A percentile compares a stretch with the other conserved stretches of the same genome.
phyloP scores from a whole-genome alignment of 1,139 yeast species.

The Zygosaccharomyces sapae region DNA sequence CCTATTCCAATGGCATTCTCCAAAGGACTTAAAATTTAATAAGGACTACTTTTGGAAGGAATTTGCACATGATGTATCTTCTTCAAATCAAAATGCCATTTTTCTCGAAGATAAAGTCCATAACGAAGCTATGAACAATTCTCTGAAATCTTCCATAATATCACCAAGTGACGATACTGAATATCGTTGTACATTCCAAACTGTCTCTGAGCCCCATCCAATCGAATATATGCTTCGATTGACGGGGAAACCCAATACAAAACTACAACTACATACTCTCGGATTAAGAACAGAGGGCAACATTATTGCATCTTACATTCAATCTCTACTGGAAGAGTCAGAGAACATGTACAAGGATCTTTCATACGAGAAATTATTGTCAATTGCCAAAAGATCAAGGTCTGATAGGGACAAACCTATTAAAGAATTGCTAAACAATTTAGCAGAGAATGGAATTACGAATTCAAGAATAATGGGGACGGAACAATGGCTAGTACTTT shows the following conservation, averaged over 20 bases:
- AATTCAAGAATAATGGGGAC: conserved; percentile 14
- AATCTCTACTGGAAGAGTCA: conserved; percentile 26
- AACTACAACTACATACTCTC: conserved; percentile 8
- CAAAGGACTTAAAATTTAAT: not conserved
- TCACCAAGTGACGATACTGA: conserved; percentile 3
- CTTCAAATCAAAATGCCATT: conserved; percentile 1
- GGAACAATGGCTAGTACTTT: conserved; percentile 20
- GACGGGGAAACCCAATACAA: conserved; percentile 1
- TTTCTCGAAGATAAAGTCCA: conserved; percentile 12
- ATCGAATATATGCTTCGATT: conserved; percentile 9
- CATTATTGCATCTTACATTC: conserved; percentile 14
- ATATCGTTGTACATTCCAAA: conserved; percentile 15
- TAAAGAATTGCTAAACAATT: conserved; percentile 13
- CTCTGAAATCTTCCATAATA: conserved; percentile 5
- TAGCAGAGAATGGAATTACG: conserved; percentile 18
- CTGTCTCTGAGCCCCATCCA: conserved; percentile 7
- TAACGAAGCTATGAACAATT: conserved; percentile 7
- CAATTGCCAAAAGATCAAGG: conserved; percentile 21
- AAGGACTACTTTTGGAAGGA: conserved; percentile 11
- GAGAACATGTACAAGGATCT: conserved; percentile 21
- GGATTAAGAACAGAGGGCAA: conserved; percentile 9
- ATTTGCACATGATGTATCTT: conserved; percentile 5
- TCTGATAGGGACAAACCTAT: conserved; percentile 8
- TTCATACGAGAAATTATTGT: conserved; percentile 26
- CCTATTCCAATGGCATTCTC: conserved; percentile 13